Evolutionary conservation across 108 stramenopile species (phyloP).

Genomic region (Cyclotella atomus): DNA sequence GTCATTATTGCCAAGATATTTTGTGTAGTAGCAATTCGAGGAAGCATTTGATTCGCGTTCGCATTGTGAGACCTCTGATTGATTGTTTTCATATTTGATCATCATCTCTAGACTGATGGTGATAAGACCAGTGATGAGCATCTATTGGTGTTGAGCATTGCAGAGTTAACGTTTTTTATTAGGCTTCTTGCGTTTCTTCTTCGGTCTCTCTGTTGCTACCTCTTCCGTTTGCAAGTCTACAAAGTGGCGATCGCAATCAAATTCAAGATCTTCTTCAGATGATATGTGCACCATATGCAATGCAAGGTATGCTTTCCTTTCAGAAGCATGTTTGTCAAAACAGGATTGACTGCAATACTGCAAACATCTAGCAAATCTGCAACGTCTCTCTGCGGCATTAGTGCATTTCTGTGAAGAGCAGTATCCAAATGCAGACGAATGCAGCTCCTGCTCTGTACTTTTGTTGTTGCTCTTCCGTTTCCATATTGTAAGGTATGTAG

Average conservation of each 20-base stretch:
- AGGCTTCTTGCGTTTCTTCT: constrained; percentile 17
- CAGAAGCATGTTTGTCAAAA: constrained; percentile 8
- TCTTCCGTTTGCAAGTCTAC: constrained; percentile 13
- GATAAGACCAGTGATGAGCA: no score
- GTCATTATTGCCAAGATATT: no score
- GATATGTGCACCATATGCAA: constrained; percentile 30
- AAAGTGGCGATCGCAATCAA: constrained; percentile 26
- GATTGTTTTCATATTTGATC: no score
- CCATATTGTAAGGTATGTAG: constrained; percentile 51
- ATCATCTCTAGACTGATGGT: no score
- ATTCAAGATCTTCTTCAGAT: constrained; percentile 4
- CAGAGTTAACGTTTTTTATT: no score
- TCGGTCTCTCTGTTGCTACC: not conserved
- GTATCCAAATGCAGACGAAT: constrained; percentile 31
- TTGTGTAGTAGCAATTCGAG: no score
- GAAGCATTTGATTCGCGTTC: no score
- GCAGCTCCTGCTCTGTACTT: not conserved
- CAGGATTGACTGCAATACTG: constrained; percentile 42
- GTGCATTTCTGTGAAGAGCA: constrained; percentile 28
- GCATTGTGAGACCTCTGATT: no score
- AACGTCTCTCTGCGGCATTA: constrained; percentile 27
- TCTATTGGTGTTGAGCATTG: no score
- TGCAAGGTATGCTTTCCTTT: constrained; percentile 30
- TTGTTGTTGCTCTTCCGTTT: constrained; percentile 10
- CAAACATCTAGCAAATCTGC: constrained; percentile 39